These are phyloP conservation scores for Zygotorulaspora chibaensis DNA, from an alignment of 805 yeast genomes.

Conservation along the genomic window DNA sequence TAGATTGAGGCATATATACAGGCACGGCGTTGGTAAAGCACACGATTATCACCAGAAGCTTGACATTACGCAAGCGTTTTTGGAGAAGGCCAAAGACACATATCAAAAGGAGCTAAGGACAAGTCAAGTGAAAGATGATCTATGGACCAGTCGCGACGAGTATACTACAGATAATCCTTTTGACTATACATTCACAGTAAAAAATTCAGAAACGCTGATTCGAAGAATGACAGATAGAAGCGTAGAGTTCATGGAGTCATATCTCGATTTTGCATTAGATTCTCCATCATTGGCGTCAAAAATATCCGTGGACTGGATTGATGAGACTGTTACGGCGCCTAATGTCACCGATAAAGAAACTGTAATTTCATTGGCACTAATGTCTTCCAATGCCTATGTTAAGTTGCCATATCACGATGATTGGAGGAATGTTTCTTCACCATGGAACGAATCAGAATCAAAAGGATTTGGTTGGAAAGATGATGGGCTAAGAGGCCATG, in stretches of 20 bases:
- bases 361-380: conserved; percentile 66
- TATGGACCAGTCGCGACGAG: conserved; percentile 21
- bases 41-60: conserved; percentile 17
- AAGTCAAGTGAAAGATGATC: conserved; percentile 4
- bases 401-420: conserved; percentile 70
- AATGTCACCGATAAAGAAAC: conserved; percentile 72
- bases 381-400: conserved; percentile 91
- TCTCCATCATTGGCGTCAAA: conserved; percentile 28
- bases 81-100: conserved; percentile 15
- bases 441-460: conserved; percentile 52
- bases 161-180: conserved; percentile 28
- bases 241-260: conserved; percentile 65
- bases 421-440: conserved; percentile 74
- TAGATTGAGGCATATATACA: conserved; percentile 21
- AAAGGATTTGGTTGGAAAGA: conserved; percentile 80
- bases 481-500: conserved; percentile 85
- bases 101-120: conserved; percentile 9
- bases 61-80: conserved; percentile 18
- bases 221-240: conserved; percentile 43
- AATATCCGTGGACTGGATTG: conserved; percentile 62
- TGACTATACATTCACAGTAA: conserved; percentile 17
- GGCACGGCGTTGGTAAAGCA: conserved; percentile 23
- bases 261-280: conserved; percentile 51
- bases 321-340: conserved; percentile 56
- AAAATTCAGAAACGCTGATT: conserved; percentile 14